A percentile compares a stretch with the other conserved stretches of the same genome.
Evolutionary conservation across 83 land plant species (phyloP).

Genomic region (Picea engelmannii): DNA sequence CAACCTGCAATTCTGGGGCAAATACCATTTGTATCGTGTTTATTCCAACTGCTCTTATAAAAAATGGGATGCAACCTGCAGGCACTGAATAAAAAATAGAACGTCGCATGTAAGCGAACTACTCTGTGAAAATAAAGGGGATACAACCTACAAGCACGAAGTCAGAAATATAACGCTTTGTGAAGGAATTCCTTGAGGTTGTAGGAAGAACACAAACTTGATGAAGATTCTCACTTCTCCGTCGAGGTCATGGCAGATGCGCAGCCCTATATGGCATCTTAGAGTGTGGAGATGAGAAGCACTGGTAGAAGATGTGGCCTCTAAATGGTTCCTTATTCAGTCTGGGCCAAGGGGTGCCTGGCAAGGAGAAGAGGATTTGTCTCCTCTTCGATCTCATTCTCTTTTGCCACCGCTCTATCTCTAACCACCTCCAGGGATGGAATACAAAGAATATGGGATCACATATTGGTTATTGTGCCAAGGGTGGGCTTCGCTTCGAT

Average conservation of each 20-base stretch:
- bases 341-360: conserved; percentile 40
- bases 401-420: conserved; percentile 29
- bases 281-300: conserved; percentile 23
- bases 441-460: conserved; percentile 56
- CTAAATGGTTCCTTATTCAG: conserved; percentile 35
- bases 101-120: too few species aligned
- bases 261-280: conserved; percentile 30
- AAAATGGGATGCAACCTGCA: too few species aligned
- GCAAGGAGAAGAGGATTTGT: conserved; percentile 44
- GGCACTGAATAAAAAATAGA: too few species aligned
- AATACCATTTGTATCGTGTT: too few species aligned
- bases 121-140: too few species aligned
- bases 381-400: conserved; percentile 14
- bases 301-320: conserved; percentile 33
- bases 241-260: conserved; percentile 31
- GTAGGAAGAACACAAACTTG: conserved; percentile 67
- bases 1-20: too few species aligned
- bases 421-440: conserved; percentile 25
- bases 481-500: conserved; percentile 22
- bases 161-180: conserved; percentile 75
- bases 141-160: conserved; percentile 62
- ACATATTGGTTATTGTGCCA: conserved; percentile 45
- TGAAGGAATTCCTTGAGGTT: conserved; percentile 77
- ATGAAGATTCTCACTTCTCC: conserved; percentile 31
- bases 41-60: too few species aligned